phyloP scores from a whole-genome alignment of 1,284 basidiomycete genomes.

The Fomitopsis palustris region DNA sequence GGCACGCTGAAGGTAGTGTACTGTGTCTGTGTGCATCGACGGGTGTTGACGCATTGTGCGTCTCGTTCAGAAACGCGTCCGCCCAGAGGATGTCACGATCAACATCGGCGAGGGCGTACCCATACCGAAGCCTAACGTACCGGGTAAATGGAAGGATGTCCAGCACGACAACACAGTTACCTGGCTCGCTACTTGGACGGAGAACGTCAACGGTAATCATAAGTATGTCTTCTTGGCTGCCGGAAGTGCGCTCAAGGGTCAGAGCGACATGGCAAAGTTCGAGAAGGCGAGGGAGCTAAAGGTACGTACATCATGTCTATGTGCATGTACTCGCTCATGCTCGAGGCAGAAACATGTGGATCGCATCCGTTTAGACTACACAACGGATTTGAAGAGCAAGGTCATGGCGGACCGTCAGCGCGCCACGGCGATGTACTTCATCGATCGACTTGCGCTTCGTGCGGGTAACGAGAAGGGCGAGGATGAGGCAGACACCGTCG shows the following conservation, averaged over 20 bases:
- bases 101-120: slow-evolving; percentile 82
- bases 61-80: slow-evolving; percentile 66
- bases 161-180: slow-evolving; percentile 93
- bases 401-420: slow-evolving; percentile 91
- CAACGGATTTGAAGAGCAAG: slow-evolving; percentile 80
- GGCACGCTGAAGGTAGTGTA: slow-evolving; percentile 85
- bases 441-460: slow-evolving; percentile 91
- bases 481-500: slow-evolving; percentile 96
- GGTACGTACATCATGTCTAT: slow-evolving; percentile 42
- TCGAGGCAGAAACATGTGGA: slow-evolving; percentile 79
- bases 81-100: slow-evolving; percentile 91
- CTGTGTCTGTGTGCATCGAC: not conserved
- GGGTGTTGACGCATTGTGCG: slow-evolving; percentile 1
- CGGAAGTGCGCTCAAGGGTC: slow-evolving; percentile 92
- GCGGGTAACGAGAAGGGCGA: slow-evolving; percentile 98
- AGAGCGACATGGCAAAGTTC: slow-evolving; percentile 94
- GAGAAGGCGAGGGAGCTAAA: slow-evolving; percentile 95
- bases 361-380: slow-evolving; percentile 85
- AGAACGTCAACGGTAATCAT: slow-evolving; percentile 88
- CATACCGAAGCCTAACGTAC: slow-evolving; percentile 81
- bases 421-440: slow-evolving; percentile 96
- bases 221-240: slow-evolving; percentile 97
- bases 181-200: slow-evolving; percentile 97
- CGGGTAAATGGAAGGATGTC: slow-evolving; percentile 84
- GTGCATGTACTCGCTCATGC: not conserved